These are phyloP conservation scores for Penicillium psychrosexuale DNA, from an alignment of 2,329 filamentous ascomycete species.

Conservation along the genomic window DNA sequence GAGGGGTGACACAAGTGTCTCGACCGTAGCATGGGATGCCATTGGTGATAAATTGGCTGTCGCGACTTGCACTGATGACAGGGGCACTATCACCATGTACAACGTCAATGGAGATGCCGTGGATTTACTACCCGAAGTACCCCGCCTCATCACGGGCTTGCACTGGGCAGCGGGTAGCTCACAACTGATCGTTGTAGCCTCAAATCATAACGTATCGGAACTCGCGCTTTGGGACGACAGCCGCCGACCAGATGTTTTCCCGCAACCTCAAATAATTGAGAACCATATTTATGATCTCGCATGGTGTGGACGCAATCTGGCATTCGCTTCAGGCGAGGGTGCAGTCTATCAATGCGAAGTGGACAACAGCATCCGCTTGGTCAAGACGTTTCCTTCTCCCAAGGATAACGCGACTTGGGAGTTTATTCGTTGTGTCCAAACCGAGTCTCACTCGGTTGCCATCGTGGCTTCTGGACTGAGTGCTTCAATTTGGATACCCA, in stretches of 20 bases:
- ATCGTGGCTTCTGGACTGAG: constrained; percentile 40
- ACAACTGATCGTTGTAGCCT: constrained; percentile 45
- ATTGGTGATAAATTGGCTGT: constrained; percentile 46
- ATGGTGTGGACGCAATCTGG: constrained; percentile 38
- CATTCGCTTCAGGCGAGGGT: constrained; percentile 42
- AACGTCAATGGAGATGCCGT: constrained; percentile 43
- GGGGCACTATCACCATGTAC: constrained; percentile 46
- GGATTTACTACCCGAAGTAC: constrained; percentile 46
- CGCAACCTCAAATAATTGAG: constrained; percentile 36
- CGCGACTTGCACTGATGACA: constrained; percentile 44
- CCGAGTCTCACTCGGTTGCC: constrained; percentile 31
- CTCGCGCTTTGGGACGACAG: constrained; percentile 46
- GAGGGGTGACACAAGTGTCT: constrained; percentile 37
- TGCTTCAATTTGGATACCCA: constrained; percentile 46
- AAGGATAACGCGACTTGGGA: constrained; percentile 39
- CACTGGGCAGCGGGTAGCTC: constrained; percentile 42
- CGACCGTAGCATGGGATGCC: constrained; percentile 47
- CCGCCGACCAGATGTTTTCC: constrained; percentile 37
- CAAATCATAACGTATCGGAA: constrained; percentile 41
- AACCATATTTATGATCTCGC: constrained; percentile 43
- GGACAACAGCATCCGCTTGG: constrained; percentile 37
- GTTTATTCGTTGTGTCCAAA: constrained; percentile 38
- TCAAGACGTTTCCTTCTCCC: constrained; percentile 34
- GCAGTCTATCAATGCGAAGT: constrained; percentile 41
- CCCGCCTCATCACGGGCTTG: constrained; percentile 44